Conservation (phyloP, 257 asterid species). For the Craterostigma plantagineum region DNA sequence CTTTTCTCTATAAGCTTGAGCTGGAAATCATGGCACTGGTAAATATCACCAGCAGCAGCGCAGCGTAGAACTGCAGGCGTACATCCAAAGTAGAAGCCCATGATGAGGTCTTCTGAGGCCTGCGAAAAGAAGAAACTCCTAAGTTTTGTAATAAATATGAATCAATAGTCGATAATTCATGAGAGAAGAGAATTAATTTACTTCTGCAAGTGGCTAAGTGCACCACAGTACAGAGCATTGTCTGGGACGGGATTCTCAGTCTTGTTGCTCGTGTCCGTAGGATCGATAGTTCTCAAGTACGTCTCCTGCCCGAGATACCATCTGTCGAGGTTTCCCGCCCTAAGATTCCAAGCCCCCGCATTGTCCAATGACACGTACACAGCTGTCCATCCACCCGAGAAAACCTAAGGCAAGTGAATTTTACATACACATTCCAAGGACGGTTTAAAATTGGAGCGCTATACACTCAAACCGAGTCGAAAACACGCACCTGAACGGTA, state of each 20-base stretch:
- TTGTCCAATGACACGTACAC: conserved; percentile 61
- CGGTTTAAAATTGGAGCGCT: too few relatives aligned
- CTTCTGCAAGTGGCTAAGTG: conserved; percentile 53
- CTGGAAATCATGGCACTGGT: too few relatives aligned
- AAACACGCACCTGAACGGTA: conserved; percentile 50
- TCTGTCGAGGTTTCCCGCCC: conserved; percentile 79
- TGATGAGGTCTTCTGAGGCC: conserved; percentile 40
- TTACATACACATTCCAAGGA: too few relatives aligned
- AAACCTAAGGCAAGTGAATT: conserved; percentile 63
- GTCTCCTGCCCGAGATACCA: conserved; percentile 99
- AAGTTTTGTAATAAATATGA: too few relatives aligned
- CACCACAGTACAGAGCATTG: conserved; percentile 87
- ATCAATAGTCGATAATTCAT: too few relatives aligned
- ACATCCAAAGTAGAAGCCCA: conserved; percentile 8
- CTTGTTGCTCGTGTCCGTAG: conserved; percentile 47
- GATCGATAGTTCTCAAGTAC: conserved; percentile 64
- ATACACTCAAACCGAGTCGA: too few relatives aligned
- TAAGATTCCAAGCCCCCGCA: conserved; percentile 90
- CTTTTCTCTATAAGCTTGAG: too few relatives aligned
- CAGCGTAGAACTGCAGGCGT: too few relatives aligned
- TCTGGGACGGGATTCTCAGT: conserved; percentile 66
- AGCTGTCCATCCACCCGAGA: conserved; percentile 91
- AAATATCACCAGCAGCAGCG: too few relatives aligned
- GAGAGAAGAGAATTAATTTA: conserved; percentile 13
- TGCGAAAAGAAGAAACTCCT: conserved; percentile 14